Evolutionary conservation across 2,329 filamentous ascomycete genomes (phyloP).

Genomic region (Trichoderma koningii): DNA sequence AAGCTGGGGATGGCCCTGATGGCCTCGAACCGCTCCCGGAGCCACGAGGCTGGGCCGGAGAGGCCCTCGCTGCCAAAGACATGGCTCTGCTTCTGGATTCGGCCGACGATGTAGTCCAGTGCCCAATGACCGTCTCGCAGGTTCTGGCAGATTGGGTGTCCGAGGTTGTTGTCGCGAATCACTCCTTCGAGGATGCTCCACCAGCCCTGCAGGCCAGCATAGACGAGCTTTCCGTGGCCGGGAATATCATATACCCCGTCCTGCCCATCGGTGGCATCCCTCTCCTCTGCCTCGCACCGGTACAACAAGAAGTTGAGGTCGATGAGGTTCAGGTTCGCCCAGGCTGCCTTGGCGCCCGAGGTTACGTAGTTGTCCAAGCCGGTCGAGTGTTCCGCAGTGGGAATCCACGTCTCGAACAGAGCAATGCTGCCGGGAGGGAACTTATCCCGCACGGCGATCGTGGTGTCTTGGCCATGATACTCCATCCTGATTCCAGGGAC

Average conservation of each 20-base stretch:
- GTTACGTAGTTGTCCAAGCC: constrained; percentile 87
- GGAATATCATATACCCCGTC: constrained; percentile 92
- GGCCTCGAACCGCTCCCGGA: constrained; percentile 81
- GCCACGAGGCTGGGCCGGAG: constrained; percentile 70
- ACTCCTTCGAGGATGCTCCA: constrained; percentile 88
- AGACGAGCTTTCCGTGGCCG: constrained; percentile 79
- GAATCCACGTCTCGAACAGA: constrained; percentile 94
- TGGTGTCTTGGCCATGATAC: constrained; percentile 69
- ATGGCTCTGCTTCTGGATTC: constrained; percentile 72
- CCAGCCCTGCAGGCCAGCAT: constrained; percentile 97
- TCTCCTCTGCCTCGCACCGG: constrained; percentile 84
- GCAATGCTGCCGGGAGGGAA: constrained; percentile 95
- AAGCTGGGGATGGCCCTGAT: constrained; percentile 85
- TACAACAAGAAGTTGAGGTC: constrained; percentile 94
- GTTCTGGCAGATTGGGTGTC: constrained; percentile 90
- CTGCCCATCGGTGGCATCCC: constrained; percentile 72
- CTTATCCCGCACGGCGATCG: constrained; percentile 75
- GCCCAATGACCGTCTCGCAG: constrained; percentile 90
- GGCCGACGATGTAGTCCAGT: constrained; percentile 79
- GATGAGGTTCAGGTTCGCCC: constrained; percentile 70
- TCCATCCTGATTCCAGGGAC: constrained; percentile 74
- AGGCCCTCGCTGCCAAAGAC: constrained; percentile 64
- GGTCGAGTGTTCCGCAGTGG: constrained; percentile 77
- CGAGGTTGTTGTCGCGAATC: constrained; percentile 85
- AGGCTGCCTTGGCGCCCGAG: constrained; percentile 75